These are phyloP conservation scores for Cyclotella choctawhatcheeana DNA, from an alignment of 108 stramenopile genomes.

Conservation along the genomic window DNA sequence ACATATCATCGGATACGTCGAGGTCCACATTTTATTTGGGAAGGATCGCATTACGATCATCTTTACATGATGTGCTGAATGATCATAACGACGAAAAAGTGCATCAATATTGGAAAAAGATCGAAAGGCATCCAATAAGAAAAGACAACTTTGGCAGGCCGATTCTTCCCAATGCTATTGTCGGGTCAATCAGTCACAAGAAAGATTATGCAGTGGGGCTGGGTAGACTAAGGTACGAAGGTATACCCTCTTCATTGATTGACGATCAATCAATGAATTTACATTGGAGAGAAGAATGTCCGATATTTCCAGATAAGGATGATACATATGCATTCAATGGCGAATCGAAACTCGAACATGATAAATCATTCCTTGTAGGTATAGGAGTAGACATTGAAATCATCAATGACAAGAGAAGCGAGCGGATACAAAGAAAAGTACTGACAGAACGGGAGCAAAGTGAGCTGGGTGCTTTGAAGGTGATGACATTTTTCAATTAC, in stretches of 20 bases:
- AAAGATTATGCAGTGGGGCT: conserved; percentile 46
- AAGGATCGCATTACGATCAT: conserved; percentile 74
- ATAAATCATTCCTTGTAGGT: conserved; percentile 20
- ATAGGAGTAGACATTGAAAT: conserved; percentile 83
- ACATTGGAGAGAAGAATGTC: conserved; percentile 36
- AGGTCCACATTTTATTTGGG: conserved; percentile 74
- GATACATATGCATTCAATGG: background rate
- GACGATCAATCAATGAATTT: conserved; percentile 5
- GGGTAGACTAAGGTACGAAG: conserved; percentile 25
- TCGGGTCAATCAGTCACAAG: conserved; percentile 86
- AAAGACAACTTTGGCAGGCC: conserved; percentile 79
- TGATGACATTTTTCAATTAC: background rate
- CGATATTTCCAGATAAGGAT: conserved; percentile 24
- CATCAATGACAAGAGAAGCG: conserved; percentile 47
- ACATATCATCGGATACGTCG: conserved; percentile 30
- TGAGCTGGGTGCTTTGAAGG: conserved; percentile 61
- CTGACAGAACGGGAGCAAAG: conserved; percentile 66
- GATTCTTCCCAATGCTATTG: conserved; percentile 50
- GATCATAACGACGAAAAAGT: background rate
- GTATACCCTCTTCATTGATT: background rate
- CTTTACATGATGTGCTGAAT: conserved; percentile 42
- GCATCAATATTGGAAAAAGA: conserved; percentile 22
- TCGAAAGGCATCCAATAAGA: conserved; percentile 53
- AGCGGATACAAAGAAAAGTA: conserved; percentile 64
- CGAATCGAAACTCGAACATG: background rate